phyloP scores from a whole-genome alignment of 2,329 filamentous ascomycete genomes.

The Colletotrichum paranaense region DNA sequence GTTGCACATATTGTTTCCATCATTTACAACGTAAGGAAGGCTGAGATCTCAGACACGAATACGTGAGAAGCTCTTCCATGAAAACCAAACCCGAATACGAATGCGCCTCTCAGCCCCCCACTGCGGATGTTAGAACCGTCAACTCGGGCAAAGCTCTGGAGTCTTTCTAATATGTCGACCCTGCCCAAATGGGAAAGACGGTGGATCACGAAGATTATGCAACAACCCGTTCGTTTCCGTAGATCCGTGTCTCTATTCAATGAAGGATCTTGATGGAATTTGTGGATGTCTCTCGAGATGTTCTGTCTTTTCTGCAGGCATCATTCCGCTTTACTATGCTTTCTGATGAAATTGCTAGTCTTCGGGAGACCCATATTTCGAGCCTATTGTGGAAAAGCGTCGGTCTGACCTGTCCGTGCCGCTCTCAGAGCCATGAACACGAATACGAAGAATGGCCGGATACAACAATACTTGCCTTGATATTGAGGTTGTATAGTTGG shows the following conservation, averaged over 20 bases:
- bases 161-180: background rate
- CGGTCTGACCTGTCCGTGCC: background rate
- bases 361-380: background rate
- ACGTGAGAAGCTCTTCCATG: constrained; percentile 3
- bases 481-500: background rate
- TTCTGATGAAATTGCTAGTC: background rate
- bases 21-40: background rate
- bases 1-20: background rate
- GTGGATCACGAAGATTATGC: background rate
- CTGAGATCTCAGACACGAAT: constrained; percentile 4
- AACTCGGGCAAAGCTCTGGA: background rate
- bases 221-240: background rate
- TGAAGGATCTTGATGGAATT: background rate
- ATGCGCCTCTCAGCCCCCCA: background rate
- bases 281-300: background rate
- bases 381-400: background rate
- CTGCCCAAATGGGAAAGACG: background rate
- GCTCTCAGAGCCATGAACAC: background rate
- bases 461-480: background rate
- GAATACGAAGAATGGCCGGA: background rate
- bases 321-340: background rate
- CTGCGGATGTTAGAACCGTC: background rate
- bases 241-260: background rate
- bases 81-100: constrained; percentile 22
- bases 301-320: background rate